A percentile compares a stretch with the other conserved stretches of the same genome.
Evolutionary conservation across 2,329 filamentous ascomycete species (phyloP).

Genomic region (Stromatinia cepivora): DNA sequence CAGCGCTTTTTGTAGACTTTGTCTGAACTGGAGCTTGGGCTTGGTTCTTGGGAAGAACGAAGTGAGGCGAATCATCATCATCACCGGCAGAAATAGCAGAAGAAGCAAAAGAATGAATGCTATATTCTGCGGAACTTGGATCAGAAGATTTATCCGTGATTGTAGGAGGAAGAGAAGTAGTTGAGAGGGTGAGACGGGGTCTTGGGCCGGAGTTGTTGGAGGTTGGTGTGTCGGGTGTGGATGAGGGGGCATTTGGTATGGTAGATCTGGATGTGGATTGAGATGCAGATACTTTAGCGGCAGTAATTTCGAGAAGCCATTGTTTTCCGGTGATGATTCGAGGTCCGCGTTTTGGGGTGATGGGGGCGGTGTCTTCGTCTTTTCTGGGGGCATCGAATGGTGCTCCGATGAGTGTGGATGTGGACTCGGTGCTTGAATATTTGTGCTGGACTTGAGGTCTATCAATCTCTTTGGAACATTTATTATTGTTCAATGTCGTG

Average conservation of each 20-base stretch:
- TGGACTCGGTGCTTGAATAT: background rate
- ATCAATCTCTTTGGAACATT: background rate
- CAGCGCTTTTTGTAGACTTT: background rate
- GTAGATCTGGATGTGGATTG: background rate
- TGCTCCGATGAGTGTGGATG: background rate
- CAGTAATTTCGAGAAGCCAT: background rate
- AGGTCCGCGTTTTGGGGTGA: background rate
- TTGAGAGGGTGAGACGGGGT: background rate
- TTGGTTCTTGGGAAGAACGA: no score
- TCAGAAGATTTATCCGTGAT: background rate
- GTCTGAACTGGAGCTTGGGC: no score
- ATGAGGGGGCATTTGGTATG: background rate
- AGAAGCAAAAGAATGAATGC: slow-evolving; percentile 14
- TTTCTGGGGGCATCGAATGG: background rate
- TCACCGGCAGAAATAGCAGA: background rate
- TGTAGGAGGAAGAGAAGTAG: background rate
- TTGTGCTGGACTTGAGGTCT: no score
- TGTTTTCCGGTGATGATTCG: slow-evolving; percentile 3
- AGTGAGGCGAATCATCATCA: no score
- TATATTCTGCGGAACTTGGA: slow-evolving; percentile 10
- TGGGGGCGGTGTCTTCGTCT: background rate
- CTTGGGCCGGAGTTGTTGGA: background rate
- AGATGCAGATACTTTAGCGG: background rate
- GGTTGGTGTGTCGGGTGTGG: background rate
- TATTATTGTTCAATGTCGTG: background rate